Evolutionary conservation across 2,329 filamentous ascomycete species (phyloP).

Genomic region (Pyricularia grisea): DNA sequence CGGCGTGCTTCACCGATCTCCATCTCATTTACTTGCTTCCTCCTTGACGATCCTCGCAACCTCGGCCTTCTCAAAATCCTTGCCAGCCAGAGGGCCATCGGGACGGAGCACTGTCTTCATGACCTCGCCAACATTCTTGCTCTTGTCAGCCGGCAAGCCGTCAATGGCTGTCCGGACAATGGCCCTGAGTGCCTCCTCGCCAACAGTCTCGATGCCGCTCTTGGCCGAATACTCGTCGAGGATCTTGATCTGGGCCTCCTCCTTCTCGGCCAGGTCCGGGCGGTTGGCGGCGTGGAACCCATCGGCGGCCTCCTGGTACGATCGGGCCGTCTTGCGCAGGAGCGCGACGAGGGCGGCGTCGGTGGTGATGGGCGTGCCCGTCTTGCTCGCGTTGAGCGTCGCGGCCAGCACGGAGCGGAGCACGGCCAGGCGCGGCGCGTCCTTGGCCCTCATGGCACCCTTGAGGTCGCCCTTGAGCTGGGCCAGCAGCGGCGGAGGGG

Average conservation of each 20-base stretch:
- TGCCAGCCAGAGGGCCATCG: constrained; percentile 47
- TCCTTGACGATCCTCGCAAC: constrained; percentile 54
- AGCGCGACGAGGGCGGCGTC: constrained; percentile 61
- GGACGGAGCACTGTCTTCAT: constrained; percentile 51
- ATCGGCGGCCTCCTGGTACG: constrained; percentile 45
- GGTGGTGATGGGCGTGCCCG: constrained; percentile 55
- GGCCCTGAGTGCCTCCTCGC: constrained; percentile 46
- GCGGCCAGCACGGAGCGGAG: constrained; percentile 60
- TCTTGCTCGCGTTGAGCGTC: constrained; percentile 69
- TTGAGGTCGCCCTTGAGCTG: constrained; percentile 55
- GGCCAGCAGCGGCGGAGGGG: constrained; percentile 35
- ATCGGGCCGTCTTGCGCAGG: constrained; percentile 53
- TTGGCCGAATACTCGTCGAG: constrained; percentile 54
- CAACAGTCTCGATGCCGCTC: constrained; percentile 49
- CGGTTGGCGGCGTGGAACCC: constrained; percentile 58
- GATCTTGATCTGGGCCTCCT: constrained; percentile 55
- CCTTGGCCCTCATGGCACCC: constrained; percentile 56
- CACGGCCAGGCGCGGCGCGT: constrained; percentile 54
- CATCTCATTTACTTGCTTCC: constrained; percentile 12
- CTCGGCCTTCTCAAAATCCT: constrained; percentile 52
- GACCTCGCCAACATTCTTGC: constrained; percentile 47
- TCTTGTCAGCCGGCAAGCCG: constrained; percentile 35
- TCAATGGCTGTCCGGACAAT: constrained; percentile 43
- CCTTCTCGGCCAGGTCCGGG: constrained; percentile 61
- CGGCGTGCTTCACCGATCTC: not conserved